Evolutionary conservation across 257 asterid species (phyloP).

Genomic region (Solanum bulbocastanum): DNA sequence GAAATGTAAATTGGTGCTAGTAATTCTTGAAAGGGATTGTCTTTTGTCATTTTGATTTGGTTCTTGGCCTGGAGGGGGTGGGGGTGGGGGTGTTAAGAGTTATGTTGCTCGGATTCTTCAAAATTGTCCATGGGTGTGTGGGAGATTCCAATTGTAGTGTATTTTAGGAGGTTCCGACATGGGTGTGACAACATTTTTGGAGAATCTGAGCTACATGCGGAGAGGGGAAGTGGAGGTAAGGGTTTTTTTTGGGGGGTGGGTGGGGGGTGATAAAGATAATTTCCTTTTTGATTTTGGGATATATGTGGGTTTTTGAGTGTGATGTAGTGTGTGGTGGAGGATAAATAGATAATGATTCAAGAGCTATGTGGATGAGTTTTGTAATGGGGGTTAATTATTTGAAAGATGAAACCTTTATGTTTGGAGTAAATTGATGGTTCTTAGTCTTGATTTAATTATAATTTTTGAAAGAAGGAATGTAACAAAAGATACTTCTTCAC

Average conservation of each 20-base stretch:
- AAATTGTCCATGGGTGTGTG: background rate
- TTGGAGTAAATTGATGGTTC: background rate
- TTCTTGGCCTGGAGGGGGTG: background rate
- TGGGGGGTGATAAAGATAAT: background rate
- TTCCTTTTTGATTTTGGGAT: background rate
- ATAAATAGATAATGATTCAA: background rate
- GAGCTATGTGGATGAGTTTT: background rate
- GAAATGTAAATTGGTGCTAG: background rate
- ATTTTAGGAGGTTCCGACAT: background rate
- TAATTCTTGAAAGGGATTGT: background rate
- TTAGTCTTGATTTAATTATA: background rate
- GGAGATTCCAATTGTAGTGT: background rate
- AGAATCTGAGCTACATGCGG: background rate
- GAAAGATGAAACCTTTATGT: background rate
- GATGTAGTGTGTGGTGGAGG: background rate
- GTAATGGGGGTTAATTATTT: background rate
- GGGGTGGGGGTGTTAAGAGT: no score
- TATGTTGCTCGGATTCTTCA: background rate
- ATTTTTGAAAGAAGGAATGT: background rate
- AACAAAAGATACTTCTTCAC: background rate
- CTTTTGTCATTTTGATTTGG: background rate
- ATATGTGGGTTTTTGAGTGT: background rate
- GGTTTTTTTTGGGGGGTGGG: no score
- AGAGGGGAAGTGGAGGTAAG: background rate
- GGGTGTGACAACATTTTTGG: background rate